These are phyloP conservation scores for Flammula alnicola DNA, from an alignment of 1,284 basidiomycete species.

Conservation along the genomic window DNA sequence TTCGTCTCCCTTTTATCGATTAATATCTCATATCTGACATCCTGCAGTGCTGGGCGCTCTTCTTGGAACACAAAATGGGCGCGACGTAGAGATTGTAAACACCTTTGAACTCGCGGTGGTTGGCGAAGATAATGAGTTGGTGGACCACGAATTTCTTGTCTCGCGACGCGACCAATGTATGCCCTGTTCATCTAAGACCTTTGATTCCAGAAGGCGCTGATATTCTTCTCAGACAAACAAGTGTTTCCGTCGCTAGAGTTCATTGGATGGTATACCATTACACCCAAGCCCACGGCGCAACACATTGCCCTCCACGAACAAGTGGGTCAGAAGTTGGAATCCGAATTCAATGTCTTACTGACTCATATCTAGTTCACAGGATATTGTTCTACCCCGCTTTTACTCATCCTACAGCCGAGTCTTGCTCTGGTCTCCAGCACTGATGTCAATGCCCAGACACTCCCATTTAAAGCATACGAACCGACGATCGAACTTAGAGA, in stretches of 20 bases:
- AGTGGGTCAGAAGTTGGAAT: constrained; percentile 46
- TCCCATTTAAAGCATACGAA: constrained; percentile 91
- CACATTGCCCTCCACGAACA: constrained; percentile 89
- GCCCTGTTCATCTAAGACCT: constrained; percentile 31
- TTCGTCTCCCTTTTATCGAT: constrained; percentile 35
- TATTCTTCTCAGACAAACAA: constrained; percentile 78
- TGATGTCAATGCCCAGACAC: constrained; percentile 66
- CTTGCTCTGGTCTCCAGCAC: constrained; percentile 47
- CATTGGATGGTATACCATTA: constrained; percentile 96
- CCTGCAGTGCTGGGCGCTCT: constrained; percentile 86
- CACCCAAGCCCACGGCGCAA: constrained; percentile 65
- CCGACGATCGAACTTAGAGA: constrained; percentile 84
- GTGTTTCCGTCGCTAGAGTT: constrained; percentile 97
- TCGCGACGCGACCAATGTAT: constrained; percentile 89
- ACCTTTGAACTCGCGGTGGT: constrained; percentile 88
- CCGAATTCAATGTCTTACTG: background rate
- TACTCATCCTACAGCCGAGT: constrained; percentile 71
- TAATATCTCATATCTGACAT: constrained; percentile 8
- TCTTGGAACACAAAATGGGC: constrained; percentile 92
- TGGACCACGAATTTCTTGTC: constrained; percentile 84
- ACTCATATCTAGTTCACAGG: constrained; percentile 58
- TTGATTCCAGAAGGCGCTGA: background rate
- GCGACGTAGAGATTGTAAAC: constrained; percentile 96
- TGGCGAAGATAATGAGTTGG: constrained; percentile 47
- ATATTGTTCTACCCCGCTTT: constrained; percentile 77